Evolutionary conservation across 768 basidiomycete species (phyloP).

Genomic region (Phlebiopsis flavidoalba): DNA sequence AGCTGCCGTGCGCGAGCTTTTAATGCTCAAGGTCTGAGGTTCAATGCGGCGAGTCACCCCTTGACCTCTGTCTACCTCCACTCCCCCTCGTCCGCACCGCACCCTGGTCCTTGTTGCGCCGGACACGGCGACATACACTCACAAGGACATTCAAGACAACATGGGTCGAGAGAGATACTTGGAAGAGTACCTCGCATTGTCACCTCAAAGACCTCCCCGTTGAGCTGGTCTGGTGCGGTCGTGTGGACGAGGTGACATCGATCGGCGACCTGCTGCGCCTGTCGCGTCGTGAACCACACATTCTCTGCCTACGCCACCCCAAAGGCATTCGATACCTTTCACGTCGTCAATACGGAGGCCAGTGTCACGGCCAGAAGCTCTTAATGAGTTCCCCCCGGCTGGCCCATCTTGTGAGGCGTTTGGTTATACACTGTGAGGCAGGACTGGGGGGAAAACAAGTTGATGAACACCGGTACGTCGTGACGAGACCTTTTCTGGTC

Average conservation of each 20-base stretch:
- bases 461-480: conserved; percentile 4
- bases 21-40: neutral
- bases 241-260: conserved; percentile 4
- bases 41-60: neutral
- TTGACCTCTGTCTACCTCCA: neutral
- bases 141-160: neutral
- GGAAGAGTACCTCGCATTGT: neutral
- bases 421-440: conserved; percentile 5
- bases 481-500: too few species aligned
- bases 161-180: neutral
- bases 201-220: conserved; percentile 9
- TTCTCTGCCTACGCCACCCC: conserved; percentile 13
- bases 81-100: neutral
- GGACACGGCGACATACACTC: neutral
- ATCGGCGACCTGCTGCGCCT: conserved; percentile 7
- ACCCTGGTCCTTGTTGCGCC: neutral
- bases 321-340: conserved; percentile 8
- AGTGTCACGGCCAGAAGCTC: neutral
- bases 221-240: conserved; percentile 11
- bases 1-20: neutral
- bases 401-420: conserved; percentile 3
- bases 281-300: conserved; percentile 8
- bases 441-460: conserved; percentile 3
- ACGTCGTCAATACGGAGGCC: conserved; percentile 8
- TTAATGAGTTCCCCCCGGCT: conserved; percentile 3